Evolutionary conservation across 192 early-diverging fungal genomes (phyloP).

Genomic region (Backusella morwellensis): DNA sequence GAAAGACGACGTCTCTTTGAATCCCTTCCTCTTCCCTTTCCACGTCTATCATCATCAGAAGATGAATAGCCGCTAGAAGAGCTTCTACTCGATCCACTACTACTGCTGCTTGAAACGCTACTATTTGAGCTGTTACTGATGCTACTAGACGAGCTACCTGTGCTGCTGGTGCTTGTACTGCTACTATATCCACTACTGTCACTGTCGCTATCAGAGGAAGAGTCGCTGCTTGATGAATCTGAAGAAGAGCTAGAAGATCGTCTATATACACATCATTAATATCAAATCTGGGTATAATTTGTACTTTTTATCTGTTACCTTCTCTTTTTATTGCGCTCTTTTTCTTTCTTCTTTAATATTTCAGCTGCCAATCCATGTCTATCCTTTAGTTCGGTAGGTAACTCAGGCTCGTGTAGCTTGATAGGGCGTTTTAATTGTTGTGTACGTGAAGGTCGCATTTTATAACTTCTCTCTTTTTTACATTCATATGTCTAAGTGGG

Average conservation of each 20-base stretch:
- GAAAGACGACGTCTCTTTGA: background rate
- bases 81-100: background rate
- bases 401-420: constrained; percentile 42
- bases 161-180: background rate
- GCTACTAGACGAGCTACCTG: background rate
- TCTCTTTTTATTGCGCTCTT: constrained; percentile 30
- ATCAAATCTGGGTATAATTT: too few species aligned
- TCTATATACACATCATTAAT: background rate
- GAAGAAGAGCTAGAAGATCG: constrained; percentile 5
- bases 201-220: constrained; percentile 12
- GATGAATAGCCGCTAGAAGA: background rate
- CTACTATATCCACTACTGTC: background rate
- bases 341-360: constrained; percentile 43
- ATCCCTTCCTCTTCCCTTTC: background rate
- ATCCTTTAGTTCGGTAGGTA: constrained; percentile 44
- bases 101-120: constrained; percentile 21
- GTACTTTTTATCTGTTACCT: background rate
- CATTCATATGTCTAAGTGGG: constrained; percentile 50
- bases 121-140: constrained; percentile 7
- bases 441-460: constrained; percentile 53
- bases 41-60: background rate
- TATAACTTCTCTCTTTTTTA: constrained; percentile 44
- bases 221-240: constrained; percentile 12
- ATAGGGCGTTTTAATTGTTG: constrained; percentile 58
- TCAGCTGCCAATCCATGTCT: constrained; percentile 47